These are phyloP conservation scores for Moesziomyces sp. DNA, from an alignment of 1,284 basidiomycete species.

Conservation along the genomic window DNA sequence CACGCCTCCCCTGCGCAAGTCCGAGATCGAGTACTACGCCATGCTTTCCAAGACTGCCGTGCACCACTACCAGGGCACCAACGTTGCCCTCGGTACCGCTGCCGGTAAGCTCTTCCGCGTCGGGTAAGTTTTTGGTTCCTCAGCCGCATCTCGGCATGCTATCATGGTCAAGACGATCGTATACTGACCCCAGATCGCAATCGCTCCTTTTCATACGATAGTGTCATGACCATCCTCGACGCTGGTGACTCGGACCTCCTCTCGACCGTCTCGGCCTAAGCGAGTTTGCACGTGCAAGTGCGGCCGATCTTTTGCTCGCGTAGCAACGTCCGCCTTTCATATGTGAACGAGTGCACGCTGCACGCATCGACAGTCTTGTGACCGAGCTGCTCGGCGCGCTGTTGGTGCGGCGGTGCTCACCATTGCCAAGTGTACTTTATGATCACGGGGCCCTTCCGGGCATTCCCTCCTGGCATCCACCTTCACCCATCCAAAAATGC, in stretches of 20 bases:
- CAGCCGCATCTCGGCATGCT: background rate
- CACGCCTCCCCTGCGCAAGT: constrained; percentile 98
- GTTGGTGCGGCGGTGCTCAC: background rate
- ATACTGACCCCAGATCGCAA: constrained; percentile 4
- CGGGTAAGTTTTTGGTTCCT: constrained; percentile 74
- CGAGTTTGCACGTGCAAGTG: constrained; percentile 13
- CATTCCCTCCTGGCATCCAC: constrained; percentile 7
- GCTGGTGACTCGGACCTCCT: constrained; percentile 95
- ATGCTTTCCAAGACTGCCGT: constrained; percentile 96
- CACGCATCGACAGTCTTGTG: constrained; percentile 2
- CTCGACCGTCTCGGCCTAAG: constrained; percentile 65
- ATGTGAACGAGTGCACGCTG: constrained; percentile 8
- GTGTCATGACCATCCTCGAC: constrained; percentile 95
- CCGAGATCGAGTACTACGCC: constrained; percentile 99
- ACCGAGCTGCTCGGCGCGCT: constrained; percentile 19
- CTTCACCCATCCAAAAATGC: constrained; percentile 33
- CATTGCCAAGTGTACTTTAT: constrained; percentile 12
- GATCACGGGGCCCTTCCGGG: constrained; percentile 4
- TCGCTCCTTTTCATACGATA: constrained; percentile 10
- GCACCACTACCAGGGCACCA: constrained; percentile 92
- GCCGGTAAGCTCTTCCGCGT: constrained; percentile 99
- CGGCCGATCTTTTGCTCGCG: constrained; percentile 18
- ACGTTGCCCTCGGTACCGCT: constrained; percentile 97
- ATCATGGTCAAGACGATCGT: background rate
- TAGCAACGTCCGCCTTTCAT: constrained; percentile 23